Conservation (phyloP, 352 stramenopile genomes). For the Blastocystis sp. region DNA sequence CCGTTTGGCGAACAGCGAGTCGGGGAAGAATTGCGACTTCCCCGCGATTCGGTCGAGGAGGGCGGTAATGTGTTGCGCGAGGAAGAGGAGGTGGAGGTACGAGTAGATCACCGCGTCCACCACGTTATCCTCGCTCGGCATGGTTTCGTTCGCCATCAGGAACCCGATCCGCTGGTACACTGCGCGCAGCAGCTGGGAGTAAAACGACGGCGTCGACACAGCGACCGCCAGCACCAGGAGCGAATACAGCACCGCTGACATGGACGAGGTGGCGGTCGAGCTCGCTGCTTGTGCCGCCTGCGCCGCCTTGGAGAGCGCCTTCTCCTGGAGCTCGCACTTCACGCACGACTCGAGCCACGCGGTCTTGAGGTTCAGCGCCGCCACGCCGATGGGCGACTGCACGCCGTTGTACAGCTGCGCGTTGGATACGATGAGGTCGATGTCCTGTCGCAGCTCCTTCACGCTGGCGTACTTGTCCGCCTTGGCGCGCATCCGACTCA, state of each 20-base stretch:
- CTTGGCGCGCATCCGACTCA: constrained; percentile 7
- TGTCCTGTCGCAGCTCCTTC: constrained; percentile 6
- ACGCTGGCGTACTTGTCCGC: not conserved
- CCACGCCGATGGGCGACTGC: not conserved
- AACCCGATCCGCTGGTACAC: constrained; percentile 32
- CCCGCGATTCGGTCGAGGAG: not conserved
- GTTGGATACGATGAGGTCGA: constrained; percentile 41
- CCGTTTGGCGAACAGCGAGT: not conserved
- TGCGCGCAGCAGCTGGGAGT: constrained; percentile 35
- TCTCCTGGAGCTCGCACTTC: constrained; percentile 3
- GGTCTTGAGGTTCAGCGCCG: not conserved
- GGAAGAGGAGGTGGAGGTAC: constrained; percentile 30
- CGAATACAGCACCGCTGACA: not conserved
- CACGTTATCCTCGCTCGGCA: constrained; percentile 18
- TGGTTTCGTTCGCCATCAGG: not conserved
- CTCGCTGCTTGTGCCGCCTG: too few species aligned
- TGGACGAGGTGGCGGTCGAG: not conserved
- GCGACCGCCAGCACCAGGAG: not conserved
- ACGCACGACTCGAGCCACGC: not conserved
- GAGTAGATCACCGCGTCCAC: constrained; percentile 23
- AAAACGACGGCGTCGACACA: not conserved
- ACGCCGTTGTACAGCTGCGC: constrained; percentile 19
- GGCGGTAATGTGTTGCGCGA: not conserved
- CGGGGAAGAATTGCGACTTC: not conserved
- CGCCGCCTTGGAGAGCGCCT: not conserved